A percentile compares a stretch with the other conserved stretches of the same genome.
phyloP scores from a whole-genome alignment of 495 filamentous ascomycete species.

The Rostrohypoxylon terebratum region DNA sequence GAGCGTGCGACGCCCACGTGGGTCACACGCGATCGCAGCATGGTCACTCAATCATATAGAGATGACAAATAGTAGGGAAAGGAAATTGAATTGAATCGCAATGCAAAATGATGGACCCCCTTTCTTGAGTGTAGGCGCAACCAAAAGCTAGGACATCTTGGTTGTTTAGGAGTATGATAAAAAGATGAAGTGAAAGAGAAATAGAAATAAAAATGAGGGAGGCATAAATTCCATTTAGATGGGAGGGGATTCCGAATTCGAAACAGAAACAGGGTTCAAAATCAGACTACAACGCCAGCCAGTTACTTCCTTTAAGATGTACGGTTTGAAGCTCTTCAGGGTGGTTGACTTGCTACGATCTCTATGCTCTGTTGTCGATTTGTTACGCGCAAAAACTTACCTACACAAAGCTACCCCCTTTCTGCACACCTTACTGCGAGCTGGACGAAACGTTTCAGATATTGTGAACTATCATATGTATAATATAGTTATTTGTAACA shows the following conservation, averaged over 20 bases:
- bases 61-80: background rate
- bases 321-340: background rate
- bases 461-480: no score
- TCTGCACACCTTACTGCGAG: no score
- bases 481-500: no score
- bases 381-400: no score
- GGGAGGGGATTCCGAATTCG: no score
- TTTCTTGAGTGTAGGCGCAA: background rate
- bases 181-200: background rate
- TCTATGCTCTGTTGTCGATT: no score
- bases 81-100: background rate
- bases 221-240: no score
- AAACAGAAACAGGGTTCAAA: background rate
- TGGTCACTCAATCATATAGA: background rate
- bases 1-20: background rate
- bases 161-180: background rate
- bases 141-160: background rate
- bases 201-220: no score
- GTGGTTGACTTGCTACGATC: no score
- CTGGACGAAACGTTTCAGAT: no score
- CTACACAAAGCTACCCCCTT: no score
- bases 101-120: background rate
- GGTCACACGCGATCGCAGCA: background rate
- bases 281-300: background rate
- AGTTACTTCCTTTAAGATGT: background rate